phyloP scores from a whole-genome alignment of 495 filamentous ascomycete genomes.

The Hapsidospora chrysogenum region DNA sequence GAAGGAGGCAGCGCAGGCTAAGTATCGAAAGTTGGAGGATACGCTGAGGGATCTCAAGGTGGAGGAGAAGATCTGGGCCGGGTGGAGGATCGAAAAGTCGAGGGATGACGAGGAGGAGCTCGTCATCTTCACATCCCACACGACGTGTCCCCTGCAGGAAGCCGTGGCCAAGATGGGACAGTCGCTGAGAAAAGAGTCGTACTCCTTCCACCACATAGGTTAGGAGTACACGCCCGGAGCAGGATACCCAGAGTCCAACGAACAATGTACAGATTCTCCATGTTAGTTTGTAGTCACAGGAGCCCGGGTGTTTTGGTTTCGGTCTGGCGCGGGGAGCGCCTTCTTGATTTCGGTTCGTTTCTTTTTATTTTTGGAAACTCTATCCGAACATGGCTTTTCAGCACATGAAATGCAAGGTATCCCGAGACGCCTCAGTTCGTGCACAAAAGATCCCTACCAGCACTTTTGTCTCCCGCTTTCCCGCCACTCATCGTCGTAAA shows the following conservation, averaged over 20 bases:
- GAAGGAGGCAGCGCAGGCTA: constrained; percentile 23
- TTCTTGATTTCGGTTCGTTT: too few species aligned
- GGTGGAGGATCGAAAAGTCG: constrained; percentile 33
- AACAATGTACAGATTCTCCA: too few species aligned
- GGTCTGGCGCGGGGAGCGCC: too few species aligned
- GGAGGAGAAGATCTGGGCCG: constrained; percentile 18
- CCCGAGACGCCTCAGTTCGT: constrained; percentile 26
- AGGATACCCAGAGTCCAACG: too few species aligned
- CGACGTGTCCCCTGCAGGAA: neutral
- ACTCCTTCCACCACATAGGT: too few species aligned
- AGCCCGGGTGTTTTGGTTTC: too few species aligned
- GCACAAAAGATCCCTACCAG: constrained; percentile 6
- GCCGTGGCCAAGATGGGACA: too few species aligned
- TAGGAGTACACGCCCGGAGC: too few species aligned
- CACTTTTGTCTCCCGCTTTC: neutral
- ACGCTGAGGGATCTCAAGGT: constrained; percentile 23
- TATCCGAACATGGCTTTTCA: neutral
- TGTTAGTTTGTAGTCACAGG: too few species aligned
- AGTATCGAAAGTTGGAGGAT: constrained; percentile 19
- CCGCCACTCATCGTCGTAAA: constrained; percentile 5
- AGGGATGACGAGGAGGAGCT: constrained; percentile 26
- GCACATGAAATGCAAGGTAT: constrained; percentile 18
- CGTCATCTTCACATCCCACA: constrained; percentile 20
- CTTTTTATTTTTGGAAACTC: neutral
- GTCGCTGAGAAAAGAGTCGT: too few species aligned